Evolutionary conservation across 495 filamentous ascomycete species (phyloP).

Genomic region (Podospora sp.): DNA sequence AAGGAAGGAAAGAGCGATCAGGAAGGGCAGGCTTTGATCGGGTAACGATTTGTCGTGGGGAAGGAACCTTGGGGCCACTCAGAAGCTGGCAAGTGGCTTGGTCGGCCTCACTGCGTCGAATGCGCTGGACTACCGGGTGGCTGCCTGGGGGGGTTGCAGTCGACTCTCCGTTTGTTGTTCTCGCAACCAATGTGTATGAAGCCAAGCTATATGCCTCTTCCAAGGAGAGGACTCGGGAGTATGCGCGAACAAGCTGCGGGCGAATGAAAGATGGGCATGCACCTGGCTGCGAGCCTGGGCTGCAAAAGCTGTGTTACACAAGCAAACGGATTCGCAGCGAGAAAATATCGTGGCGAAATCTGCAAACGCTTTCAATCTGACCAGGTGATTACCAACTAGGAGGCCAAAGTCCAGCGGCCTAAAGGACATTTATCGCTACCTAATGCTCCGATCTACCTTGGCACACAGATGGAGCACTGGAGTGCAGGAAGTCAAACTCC

Average conservation of each 20-base stretch:
- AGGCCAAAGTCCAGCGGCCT: too few species aligned
- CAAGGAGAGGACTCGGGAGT: not conserved
- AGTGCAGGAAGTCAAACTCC: slow-evolving; percentile 52
- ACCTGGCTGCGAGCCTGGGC: not conserved
- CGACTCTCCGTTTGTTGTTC: too few species aligned
- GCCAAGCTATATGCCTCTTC: too few species aligned
- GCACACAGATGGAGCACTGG: too few species aligned
- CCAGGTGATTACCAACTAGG: too few species aligned
- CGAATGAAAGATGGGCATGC: not conserved
- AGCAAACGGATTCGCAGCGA: not conserved
- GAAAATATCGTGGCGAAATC: too few species aligned
- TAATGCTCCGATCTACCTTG: too few species aligned
- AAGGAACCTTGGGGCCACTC: not conserved
- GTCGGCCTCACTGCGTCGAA: not conserved
- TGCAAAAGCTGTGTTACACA: not conserved
- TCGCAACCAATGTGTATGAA: too few species aligned
- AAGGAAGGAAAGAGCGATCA: not conserved
- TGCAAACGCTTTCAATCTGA: too few species aligned
- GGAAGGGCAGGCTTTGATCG: not conserved
- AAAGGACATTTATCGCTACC: too few species aligned
- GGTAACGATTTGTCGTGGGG: not conserved
- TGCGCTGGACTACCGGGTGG: not conserved
- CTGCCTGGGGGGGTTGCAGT: too few species aligned
- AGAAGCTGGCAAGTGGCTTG: not conserved
- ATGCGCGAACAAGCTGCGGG: not conserved